Evolutionary conservation across 2,329 filamentous ascomycete genomes (phyloP).

Genomic region (Chrysosporium keratinophilum): DNA sequence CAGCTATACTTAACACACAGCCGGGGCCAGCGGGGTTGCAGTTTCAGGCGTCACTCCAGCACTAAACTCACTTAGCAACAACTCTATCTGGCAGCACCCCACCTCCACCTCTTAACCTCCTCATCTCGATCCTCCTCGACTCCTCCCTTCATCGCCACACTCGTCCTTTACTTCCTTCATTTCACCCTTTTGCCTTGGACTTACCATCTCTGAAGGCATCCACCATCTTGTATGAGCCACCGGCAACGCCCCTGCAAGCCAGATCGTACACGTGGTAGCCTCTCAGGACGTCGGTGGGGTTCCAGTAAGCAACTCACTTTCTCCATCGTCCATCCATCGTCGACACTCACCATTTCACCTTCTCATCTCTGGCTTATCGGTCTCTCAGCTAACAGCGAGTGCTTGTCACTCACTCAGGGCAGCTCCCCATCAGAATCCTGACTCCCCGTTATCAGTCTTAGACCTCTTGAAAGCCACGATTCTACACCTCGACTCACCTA

Average conservation of each 20-base stretch:
- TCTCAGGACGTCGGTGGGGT: neutral
- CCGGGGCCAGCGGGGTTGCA: no score
- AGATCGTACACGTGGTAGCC: neutral
- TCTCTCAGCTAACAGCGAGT: neutral
- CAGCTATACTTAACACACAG: no score
- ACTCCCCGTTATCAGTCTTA: neutral
- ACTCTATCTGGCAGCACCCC: no score
- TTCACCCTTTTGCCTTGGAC: neutral
- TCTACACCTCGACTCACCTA: no score
- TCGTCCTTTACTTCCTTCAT: neutral
- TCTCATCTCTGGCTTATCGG: neutral
- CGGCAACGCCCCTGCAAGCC: neutral
- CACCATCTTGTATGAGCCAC: neutral
- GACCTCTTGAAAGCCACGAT: neutral
- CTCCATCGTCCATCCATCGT: neutral
- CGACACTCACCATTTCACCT: neutral
- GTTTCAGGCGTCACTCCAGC: no score
- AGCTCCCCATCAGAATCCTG: neutral
- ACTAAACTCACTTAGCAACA: no score
- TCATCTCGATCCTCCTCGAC: neutral
- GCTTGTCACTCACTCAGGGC: neutral
- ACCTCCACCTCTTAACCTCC: no score
- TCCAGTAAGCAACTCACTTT: neutral
- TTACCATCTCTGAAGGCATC: neutral
- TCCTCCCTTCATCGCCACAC: neutral